Base-by-base conservation (phyloP, 805 yeast genomes). In the Kazachstania africana region DNA sequence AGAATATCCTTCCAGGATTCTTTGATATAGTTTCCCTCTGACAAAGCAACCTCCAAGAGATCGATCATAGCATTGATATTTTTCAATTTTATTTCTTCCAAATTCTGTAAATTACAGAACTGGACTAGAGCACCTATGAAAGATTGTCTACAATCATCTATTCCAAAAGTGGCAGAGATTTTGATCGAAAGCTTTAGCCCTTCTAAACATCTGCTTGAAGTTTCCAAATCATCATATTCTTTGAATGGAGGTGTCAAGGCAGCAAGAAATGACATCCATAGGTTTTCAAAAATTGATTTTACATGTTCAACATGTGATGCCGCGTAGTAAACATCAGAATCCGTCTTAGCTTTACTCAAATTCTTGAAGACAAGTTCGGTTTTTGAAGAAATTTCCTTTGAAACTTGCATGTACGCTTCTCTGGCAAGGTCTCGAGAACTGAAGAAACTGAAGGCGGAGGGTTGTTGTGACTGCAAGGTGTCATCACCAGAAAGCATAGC, bases 251-350 rank as follows among this genome's bases (percentile, higher is more conserved):
- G 88, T 0, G 96, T 85, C 30, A 91, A 65, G 1, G 94, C 96
- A 5, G 97, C 97, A 42, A 91, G 65, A 29, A 91, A 72, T 0
- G 96, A 84, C 95, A 93, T 87, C 99, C 99, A 91, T 27, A 81
- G 62, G 12, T 83, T 83, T 46, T 88, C 95, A 59, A 91, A 88
- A 50, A 93, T 82, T 1, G 96, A 87, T 50, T 72, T 78, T 12
- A 88, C 94, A 51, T 88, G 95, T 44, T 84, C 93, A 12, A 81
- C 72, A 47, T 81, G 88, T 2, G 85, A 72, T 0, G 96, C 96
- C 13, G 77, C 72, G 54, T 83, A 82, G 50, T 76, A 87, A 1
- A 72, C 66, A 13, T 57, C 59, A 19, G 62, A 60, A 15, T 63
- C 58, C 27, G 63, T 67, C 31, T 57, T 62, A 26, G 63, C 46